These are phyloP conservation scores for Beauveria sp. DNA, from an alignment of 2,329 filamentous ascomycete genomes.

Conservation along the genomic window DNA sequence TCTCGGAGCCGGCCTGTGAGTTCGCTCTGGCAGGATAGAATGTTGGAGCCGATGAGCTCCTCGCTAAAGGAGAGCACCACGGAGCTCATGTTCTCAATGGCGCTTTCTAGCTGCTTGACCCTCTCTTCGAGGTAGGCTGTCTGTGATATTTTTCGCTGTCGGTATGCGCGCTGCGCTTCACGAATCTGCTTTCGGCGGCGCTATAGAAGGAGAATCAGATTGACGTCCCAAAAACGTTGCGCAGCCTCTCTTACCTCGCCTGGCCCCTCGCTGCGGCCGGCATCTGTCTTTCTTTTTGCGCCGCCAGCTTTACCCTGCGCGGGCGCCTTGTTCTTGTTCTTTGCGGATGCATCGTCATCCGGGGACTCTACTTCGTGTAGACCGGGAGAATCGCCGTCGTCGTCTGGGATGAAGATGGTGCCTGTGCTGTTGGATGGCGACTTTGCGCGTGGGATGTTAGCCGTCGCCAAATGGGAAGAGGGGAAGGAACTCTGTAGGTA, in stretches of 20 bases:
- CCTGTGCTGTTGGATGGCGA: neutral
- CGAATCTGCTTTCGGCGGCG: conserved; percentile 74
- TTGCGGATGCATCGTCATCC: neutral
- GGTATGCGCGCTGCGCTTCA: conserved; percentile 71
- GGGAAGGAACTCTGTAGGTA: neutral
- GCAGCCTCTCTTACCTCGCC: conserved; percentile 1
- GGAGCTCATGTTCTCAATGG: conserved; percentile 61
- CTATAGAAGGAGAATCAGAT: conserved; percentile 28
- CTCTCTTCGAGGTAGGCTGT: conserved; percentile 61
- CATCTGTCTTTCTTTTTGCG: neutral
- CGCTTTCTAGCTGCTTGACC: conserved; percentile 54
- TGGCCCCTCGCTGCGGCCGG: neutral
- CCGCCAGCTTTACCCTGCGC: neutral
- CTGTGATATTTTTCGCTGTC: conserved; percentile 69
- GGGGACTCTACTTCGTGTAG: neutral
- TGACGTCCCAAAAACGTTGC: neutral
- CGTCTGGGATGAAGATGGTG: neutral
- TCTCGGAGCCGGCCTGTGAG: conserved; percentile 13
- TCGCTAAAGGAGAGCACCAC: conserved; percentile 14
- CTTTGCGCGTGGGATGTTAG: neutral
- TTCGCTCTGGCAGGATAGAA: conserved; percentile 11
- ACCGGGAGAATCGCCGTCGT: neutral
- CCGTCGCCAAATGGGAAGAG: neutral
- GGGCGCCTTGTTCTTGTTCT: neutral
- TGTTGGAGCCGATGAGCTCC: conserved; percentile 13